Percentiles rank a stretch among this genome's conserved stretches.
Evolutionary conservation across 208 protist species (phyloP).

Genomic region (Trypanosoma cruzi): DNA sequence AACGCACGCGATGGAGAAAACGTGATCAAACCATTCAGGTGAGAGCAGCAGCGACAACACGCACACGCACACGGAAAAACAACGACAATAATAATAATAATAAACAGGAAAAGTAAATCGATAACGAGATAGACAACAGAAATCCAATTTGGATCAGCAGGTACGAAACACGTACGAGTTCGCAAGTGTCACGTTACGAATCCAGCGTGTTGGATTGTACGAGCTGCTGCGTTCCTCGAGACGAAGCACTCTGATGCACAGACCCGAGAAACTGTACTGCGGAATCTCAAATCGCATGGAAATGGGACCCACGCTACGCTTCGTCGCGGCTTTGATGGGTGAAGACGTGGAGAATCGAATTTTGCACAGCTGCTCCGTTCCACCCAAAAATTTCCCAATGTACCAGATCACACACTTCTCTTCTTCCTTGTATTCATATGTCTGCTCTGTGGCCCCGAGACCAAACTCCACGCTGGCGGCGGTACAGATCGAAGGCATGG

Average conservation of each 20-base stretch:
- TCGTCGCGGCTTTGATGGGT: constrained; percentile 41
- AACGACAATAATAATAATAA: constrained; percentile 19
- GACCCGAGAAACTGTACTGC: constrained; percentile 63
- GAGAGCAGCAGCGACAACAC: no score
- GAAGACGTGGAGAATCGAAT: constrained; percentile 48
- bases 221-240: constrained; percentile 74
- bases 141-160: constrained; percentile 30
- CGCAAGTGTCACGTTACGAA: constrained; percentile 89
- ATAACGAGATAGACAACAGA: background rate
- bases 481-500: constrained; percentile 47
- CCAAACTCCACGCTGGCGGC: constrained; percentile 43
- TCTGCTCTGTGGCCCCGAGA: constrained; percentile 34
- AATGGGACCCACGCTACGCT: constrained; percentile 73
- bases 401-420: constrained; percentile 78
- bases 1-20: no score
- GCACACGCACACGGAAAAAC: constrained; percentile 10
- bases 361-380: constrained; percentile 60
- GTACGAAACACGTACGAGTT: constrained; percentile 82
- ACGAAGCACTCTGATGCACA: constrained; percentile 53
- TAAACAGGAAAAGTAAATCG: no score
- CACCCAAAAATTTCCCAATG: constrained; percentile 76
- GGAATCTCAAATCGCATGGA: constrained; percentile 93
- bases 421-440: constrained; percentile 60
- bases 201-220: constrained; percentile 84
- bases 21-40: no score